Conservation (phyloP, 257 asterid genomes). For the Lycium barbarum region DNA sequence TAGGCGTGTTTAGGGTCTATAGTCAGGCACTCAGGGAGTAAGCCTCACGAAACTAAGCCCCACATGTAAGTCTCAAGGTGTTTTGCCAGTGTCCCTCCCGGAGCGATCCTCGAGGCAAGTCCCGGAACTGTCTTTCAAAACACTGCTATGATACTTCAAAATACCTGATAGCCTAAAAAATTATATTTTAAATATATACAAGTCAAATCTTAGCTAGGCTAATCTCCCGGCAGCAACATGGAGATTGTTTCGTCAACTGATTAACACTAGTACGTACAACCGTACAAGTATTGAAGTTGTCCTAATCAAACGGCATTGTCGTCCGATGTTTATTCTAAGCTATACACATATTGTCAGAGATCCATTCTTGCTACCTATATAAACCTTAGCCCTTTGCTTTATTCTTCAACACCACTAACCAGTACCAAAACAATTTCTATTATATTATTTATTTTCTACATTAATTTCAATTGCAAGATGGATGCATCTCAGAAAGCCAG, state of each 20-base stretch:
- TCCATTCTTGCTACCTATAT: neutral
- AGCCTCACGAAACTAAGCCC: too few species aligned
- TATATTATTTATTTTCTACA: neutral
- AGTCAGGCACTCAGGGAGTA: too few species aligned
- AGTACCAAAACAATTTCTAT: neutral
- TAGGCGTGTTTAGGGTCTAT: too few species aligned
- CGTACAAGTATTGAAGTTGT: neutral
- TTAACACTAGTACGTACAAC: neutral
- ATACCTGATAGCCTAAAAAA: too few species aligned
- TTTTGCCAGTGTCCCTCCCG: too few species aligned
- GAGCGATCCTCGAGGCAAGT: too few species aligned
- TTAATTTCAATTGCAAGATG: constrained; percentile 2
- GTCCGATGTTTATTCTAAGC: neutral
- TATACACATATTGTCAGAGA: neutral
- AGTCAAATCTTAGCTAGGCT: too few species aligned
- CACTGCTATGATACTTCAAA: too few species aligned
- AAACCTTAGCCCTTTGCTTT: neutral
- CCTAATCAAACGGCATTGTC: constrained; percentile 11
- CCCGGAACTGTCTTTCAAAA: too few species aligned
- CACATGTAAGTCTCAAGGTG: too few species aligned
- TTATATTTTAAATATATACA: too few species aligned
- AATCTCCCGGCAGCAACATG: too few species aligned
- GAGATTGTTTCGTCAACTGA: neutral
- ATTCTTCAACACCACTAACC: neutral
- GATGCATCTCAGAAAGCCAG: constrained; percentile 32